phyloP scores from a whole-genome alignment of 208 protist genomes.

The Trypanosoma vivax region DNA sequence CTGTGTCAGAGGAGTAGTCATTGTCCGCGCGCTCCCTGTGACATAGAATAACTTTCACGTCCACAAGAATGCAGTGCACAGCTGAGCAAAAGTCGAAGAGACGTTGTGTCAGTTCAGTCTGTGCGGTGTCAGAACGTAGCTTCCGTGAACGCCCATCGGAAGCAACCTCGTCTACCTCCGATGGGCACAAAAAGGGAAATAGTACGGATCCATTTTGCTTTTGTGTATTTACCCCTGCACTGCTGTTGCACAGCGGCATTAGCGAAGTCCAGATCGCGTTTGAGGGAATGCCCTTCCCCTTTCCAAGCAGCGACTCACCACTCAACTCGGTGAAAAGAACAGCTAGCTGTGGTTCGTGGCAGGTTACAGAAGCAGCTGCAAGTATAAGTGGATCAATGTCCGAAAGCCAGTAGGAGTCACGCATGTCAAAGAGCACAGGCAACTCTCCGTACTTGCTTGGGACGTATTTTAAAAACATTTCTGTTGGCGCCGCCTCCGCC shows the following conservation, averaged over 20 bases:
- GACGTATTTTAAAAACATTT: conserved; percentile 15
- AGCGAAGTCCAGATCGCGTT: conserved; percentile 1
- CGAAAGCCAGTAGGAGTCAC: conserved; percentile 47
- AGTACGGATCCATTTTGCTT: conserved; percentile 26
- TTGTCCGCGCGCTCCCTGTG: conserved; percentile 4
- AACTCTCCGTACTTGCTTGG: conserved; percentile 26
- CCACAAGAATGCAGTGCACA: conserved; percentile 17
- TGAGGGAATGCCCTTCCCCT: conserved; percentile 32
- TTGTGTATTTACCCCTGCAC: neutral
- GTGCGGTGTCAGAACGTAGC: conserved; percentile 10
- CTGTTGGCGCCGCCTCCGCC: neutral
- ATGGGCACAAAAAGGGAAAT: conserved; percentile 30
- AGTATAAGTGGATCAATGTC: conserved; percentile 47
- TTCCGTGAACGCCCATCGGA: neutral
- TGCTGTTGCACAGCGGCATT: neutral
- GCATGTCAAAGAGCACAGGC: conserved; percentile 35
- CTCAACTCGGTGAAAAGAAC: conserved; percentile 48
- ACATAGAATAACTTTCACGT: conserved; percentile 10
- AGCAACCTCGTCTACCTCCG: neutral
- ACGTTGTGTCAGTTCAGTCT: conserved; percentile 9
- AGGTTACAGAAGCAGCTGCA: conserved; percentile 31
- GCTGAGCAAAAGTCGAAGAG: conserved; percentile 14
- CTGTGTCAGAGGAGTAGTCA: neutral
- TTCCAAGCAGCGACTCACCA: conserved; percentile 50
- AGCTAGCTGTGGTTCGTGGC: conserved; percentile 37